Percentiles rank a stretch among this genome's conserved stretches.
Conservation (phyloP, 2,329 filamentous ascomycete species). For the Trichoderma endophyticum region DNA sequence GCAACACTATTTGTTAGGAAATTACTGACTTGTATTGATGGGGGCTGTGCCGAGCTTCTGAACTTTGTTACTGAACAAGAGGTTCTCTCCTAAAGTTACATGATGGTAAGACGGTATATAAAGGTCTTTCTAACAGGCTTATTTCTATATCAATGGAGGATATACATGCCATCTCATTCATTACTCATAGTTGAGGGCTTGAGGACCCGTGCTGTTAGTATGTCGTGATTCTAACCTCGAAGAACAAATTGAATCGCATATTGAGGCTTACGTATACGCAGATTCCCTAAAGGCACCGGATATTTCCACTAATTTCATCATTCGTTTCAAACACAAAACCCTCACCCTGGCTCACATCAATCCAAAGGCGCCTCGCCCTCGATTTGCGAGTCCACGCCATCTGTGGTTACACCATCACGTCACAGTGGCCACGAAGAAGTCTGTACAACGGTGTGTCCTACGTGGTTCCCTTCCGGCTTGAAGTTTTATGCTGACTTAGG, state of each 20-base stretch:
- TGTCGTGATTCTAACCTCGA: background rate
- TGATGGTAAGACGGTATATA: background rate
- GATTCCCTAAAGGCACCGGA: no score
- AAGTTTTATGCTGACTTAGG: no score
- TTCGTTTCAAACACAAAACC: no score
- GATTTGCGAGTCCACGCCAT: constrained; percentile 51
- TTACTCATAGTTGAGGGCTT: background rate
- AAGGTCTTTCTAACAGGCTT: background rate
- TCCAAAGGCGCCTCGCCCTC: constrained; percentile 36
- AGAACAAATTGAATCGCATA: no score
- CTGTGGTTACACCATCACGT: constrained; percentile 51
- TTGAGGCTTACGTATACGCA: background rate
- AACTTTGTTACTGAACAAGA: no score
- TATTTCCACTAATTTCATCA: no score
- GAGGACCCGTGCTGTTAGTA: background rate
- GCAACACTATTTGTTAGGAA: no score
- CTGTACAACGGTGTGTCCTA: constrained; percentile 53
- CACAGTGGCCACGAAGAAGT: constrained; percentile 37
- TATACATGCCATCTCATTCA: background rate
- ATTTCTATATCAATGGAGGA: background rate
- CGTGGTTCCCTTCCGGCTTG: background rate
- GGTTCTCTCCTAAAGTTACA: no score
- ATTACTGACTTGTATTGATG: background rate
- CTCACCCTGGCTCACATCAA: no score
- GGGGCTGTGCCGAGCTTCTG: no score